Evolutionary conservation across 805 yeast genomes (phyloP), one percentile per base, ranked within the genome.

Genomic region (Candida sanyiensis): DNA sequence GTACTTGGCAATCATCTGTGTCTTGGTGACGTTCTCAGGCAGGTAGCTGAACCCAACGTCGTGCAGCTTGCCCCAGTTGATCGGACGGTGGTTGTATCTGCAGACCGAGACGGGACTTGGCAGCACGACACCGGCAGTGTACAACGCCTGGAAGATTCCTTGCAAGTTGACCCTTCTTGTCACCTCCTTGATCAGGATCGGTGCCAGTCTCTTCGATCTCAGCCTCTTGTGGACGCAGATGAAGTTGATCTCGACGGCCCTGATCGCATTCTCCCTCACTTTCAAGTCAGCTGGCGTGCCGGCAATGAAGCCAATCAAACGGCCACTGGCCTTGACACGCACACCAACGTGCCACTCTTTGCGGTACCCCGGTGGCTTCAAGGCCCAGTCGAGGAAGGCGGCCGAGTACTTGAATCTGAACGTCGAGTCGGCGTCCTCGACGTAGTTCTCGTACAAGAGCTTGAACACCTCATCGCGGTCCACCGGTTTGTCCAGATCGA

Each of bases 331-430:
- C 47, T 76, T 77, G 21, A 87, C 97, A 28, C 97, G 72, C 12
- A 93, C 96, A 48, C 97, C 97, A 25, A 87, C 83, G 51, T 83
- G 83, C 95, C 97, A 90, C 11, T 89, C 90, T 39, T 70, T 66
- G 35, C 70, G 69, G 84, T 90, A 90, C 13, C 97, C 97, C 0
- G 98, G 98, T 3, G 95, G 85, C 47, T 83, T 82, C 50, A 93
- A 68, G 1, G 96, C 95, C 97, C 97, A 93, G 51, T 80, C 73
- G 57, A 93, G 75, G 54, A 93, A 90, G 22, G 76, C 81, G 22
- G 78, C 75, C 0, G 88, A 73, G 62, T 93, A 93, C 50, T 86
- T 85, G 69, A 93, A 90, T 56, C 98, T 73, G 66, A 93, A 88
- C 2, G 87, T 77, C 31, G 93, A 89, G 56, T 89, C 96, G 38